Evolutionary conservation across 1,284 basidiomycete genomes (phyloP), one percentile per base, ranked within the genome.

Genomic region (Cutaneotrichosporon sp.): DNA sequence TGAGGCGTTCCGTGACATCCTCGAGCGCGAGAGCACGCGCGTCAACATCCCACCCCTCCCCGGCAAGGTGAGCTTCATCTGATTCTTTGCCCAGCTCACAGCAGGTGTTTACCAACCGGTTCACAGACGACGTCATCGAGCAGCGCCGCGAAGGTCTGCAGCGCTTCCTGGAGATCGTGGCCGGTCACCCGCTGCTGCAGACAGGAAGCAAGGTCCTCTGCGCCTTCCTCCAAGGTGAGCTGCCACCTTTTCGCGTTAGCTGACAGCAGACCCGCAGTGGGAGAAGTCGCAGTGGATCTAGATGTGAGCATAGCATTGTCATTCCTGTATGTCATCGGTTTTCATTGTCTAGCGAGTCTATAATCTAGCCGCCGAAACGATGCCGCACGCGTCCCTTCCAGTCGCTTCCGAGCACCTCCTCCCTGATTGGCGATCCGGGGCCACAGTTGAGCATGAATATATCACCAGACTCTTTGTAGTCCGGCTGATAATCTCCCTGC

Each of bases 71-170:
- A 51, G 66, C 56, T 20, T n/a, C n/a, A n/a, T n/a, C n/a, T n/a
- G n/a, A 11, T 9, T 33, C 5, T 20, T 35, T 11, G 35, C 24
- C 32, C 17, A 20, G 12, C 31, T 20, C 22, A 20, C 16, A 8
- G 43, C 47, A 74, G 72, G 87, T 93, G 43, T 94, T 94, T 76
- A 92, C 90, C 26, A 93, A 91, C 72, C 82, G 94, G 27, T 98
- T 98, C 78, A 93, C 91, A 14, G 94, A 97, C 67, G 94, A 98
- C 72, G 89, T 97, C 39, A 97, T 98, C 56, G 94, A 97, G 75
- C 79, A 81, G 51, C 79, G 94, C 55, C 79, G 93, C 55, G 93
- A 97, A 68, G 94, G 96, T 0, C 78, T 98, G 31, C 94, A 98
- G 78, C 79, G 94, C 35, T 98, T 98, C 77, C 75, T 98, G 65